phyloP scores from a whole-genome alignment of 805 yeast genomes.

The Schizosaccharomyces osmophilus region DNA sequence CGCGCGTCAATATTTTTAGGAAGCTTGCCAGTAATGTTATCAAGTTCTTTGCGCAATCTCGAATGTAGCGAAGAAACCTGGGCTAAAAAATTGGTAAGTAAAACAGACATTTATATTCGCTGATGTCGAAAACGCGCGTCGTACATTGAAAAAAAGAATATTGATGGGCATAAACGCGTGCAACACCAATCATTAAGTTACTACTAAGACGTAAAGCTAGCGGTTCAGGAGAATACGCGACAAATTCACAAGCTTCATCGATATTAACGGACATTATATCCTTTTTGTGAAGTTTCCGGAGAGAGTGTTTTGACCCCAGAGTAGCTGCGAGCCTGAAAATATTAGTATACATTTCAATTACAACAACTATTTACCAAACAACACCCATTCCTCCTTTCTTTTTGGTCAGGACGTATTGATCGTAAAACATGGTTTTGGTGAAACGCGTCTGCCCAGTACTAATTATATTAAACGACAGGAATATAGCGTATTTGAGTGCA shows the following conservation, averaged over 20 bases:
- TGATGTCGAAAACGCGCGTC: background rate
- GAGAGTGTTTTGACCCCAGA: constrained; percentile 9
- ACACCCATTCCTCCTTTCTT: constrained; percentile 1
- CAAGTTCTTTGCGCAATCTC: background rate
- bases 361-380: background rate
- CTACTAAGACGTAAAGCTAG: constrained; percentile 11
- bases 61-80: background rate
- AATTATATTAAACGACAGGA: too few relatives aligned
- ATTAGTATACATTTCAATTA: background rate
- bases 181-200: constrained; percentile 8
- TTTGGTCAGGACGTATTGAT: background rate
- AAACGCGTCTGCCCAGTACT: background rate
- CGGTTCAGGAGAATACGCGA: constrained; percentile 10
- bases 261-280: constrained; percentile 10
- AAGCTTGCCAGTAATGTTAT: background rate
- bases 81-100: background rate
- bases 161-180: constrained; percentile 9
- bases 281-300: constrained; percentile 8
- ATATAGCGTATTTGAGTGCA: too few relatives aligned
- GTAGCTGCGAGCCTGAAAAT: constrained; percentile 10
- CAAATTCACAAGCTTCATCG: constrained; percentile 7
- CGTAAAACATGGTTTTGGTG: background rate
- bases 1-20: background rate
- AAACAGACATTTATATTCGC: too few relatives aligned
- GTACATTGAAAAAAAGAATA: constrained; percentile 5